Evolutionary conservation across 495 filamentous ascomycete species (phyloP), one percentile per base, ranked within the genome.

Genomic region (Poronia punctata): DNA sequence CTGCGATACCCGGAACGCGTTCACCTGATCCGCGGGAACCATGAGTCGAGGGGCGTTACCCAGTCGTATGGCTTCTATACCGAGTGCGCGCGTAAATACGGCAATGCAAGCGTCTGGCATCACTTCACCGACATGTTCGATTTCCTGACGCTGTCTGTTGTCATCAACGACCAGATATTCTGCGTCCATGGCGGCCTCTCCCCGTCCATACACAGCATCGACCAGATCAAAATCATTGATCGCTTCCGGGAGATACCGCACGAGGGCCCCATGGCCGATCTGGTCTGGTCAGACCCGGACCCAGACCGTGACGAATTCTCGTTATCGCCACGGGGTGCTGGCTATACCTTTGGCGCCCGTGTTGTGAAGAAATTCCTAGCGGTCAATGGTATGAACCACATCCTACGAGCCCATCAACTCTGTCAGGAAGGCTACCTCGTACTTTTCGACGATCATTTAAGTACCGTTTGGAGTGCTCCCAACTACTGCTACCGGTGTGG

Each of bases 101-200:
- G 89, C 43, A 95, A 92, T 62, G 87, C 92, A 22, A 95, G 92
- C 48, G 93, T 98, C 7, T 98, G 92, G 92, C 93, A 97, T 59
- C 90, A 96, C 62, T 98, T 98, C 54, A 98, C 92, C 37, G 92
- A 98, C 65, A 96, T 98, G 90, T 98, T 98, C 64, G 92, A 98
- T 66, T 98, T 90, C 57, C 75, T 98, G 38, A 95, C 90, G 3
- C 67, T 98, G 31, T 92, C 85, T 48, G 93, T 97, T 25, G 92
- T 98, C 44, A 97, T 98, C 57, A 92, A 96, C 64, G 82, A 98
- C 61, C 84, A 96, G 60, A 97, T 98, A 49, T 97, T 98, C 62
- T 98, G 92, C 60, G 92, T 98, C 5, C 92, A 98, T 61, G 92
- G 92, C 49, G 78, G 92, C 7, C 78, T 97, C 20, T 94, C 86